Base-by-base conservation (phyloP, 495 filamentous ascomycete species). In the Jackrogersella minutella region DNA sequence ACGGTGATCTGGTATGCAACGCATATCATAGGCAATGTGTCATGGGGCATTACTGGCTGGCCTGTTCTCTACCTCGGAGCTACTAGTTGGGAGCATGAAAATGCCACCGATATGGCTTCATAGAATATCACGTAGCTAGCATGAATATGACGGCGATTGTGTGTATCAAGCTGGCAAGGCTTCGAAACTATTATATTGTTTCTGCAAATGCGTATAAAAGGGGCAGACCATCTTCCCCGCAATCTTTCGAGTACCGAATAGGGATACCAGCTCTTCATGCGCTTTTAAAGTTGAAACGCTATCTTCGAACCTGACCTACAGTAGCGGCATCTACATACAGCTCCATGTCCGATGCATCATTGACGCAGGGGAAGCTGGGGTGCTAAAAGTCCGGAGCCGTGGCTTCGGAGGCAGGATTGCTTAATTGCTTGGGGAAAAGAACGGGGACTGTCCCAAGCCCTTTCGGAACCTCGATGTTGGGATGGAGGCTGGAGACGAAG, bases 381-480 rank as follows among this genome's bases (percentile, higher is more conserved):
- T 11, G 16, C 37, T 16, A 3, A 19, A 16, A 31, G 26, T 16
- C 33, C 50, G 33, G 22, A 58, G 33, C 43, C 56, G 26, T 58
- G 56, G 43, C 56, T 58, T 58, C 56, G 56, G 56, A 49, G 31
- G 33, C 36, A 21, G 13, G 34, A 58, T 54, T 53, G 34, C 47
- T 40, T 66, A 52, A 53, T 55, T n/a, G 41, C 13, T 16, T 52
- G 7, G 36, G 31, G 28, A 22, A 9, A 21, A 31, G 14, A 22
- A 19, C 21, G 11, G 21, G 19, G 21, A 44, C 3, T 30, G 7
- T 14, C 7, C 14, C 6, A 30, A 17, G 30, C 26, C 10, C n/a
- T n/a, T n/a, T n/a, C n/a, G n/a, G n/a, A n/a, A n/a, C n/a, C n/a
- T n/a, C n/a, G n/a, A n/a, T n/a, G n/a, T n/a, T n/a, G n/a, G n/a